Percentiles rank a stretch among this genome's conserved stretches.
phyloP scores from a whole-genome alignment of 805 yeast species.

The Torulaspora quercuum region DNA sequence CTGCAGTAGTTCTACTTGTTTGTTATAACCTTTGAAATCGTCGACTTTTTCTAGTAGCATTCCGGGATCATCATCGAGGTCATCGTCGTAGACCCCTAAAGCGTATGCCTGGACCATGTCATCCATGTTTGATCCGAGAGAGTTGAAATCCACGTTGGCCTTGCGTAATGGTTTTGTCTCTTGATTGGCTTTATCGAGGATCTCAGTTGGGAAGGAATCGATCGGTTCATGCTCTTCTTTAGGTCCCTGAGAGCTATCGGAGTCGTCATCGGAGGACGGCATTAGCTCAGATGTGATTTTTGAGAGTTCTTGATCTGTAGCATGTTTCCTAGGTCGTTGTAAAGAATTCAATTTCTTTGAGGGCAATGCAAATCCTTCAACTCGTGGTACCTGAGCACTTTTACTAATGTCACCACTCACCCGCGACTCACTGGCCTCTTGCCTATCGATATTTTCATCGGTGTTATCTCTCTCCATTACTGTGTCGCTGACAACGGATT shows the following conservation, averaged over 20 bases:
- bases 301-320: no score
- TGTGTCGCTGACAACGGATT: neutral
- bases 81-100: constrained; percentile 61
- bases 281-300: neutral
- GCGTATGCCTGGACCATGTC: constrained; percentile 59
- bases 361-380: neutral
- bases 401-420: no score
- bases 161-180: constrained; percentile 2
- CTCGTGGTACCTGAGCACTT: neutral
- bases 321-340: neutral
- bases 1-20: constrained; percentile 40
- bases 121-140: constrained; percentile 47
- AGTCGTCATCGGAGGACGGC: constrained; percentile 2
- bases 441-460: no score
- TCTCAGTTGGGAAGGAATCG: constrained; percentile 16
- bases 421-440: no score
- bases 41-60: constrained; percentile 50
- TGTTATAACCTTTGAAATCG: constrained; percentile 54
- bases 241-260: neutral
- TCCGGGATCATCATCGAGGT: constrained; percentile 50
- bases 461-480: no score
- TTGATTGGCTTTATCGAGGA: constrained; percentile 11
- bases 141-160: constrained; percentile 40
- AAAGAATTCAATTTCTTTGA: neutral
- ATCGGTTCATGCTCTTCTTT: neutral